Conservation (phyloP, 352 stramenopile species). For the Pythium biforme region DNA sequence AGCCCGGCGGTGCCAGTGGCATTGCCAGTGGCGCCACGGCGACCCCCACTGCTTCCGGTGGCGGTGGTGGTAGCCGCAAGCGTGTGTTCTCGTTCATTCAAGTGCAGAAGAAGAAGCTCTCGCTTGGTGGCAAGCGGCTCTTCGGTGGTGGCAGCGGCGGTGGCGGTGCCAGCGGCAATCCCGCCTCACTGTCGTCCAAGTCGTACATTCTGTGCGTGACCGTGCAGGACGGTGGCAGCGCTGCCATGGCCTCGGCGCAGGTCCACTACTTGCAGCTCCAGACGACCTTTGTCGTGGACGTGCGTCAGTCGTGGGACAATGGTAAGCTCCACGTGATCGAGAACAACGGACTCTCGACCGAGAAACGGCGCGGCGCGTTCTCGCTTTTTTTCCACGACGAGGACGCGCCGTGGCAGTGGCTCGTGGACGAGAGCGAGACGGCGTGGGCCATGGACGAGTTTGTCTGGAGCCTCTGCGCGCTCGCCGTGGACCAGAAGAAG, state of each 20-base stretch:
- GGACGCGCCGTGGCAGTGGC: slow-evolving; percentile 49
- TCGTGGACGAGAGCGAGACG: slow-evolving; percentile 52
- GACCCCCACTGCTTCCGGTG: neutral
- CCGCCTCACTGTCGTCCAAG: slow-evolving; percentile 27
- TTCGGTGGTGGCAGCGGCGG: slow-evolving; percentile 35
- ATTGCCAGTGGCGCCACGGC: neutral
- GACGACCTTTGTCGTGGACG: slow-evolving; percentile 64
- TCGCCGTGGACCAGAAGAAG: slow-evolving; percentile 56
- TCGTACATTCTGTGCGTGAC: slow-evolving; percentile 73
- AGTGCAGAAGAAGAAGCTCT: slow-evolving; percentile 64
- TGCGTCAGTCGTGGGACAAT: slow-evolving; percentile 63
- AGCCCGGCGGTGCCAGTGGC: neutral
- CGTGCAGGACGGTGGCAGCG: slow-evolving; percentile 39
- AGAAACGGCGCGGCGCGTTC: slow-evolving; percentile 57
- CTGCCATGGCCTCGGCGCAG: too few relatives aligned
- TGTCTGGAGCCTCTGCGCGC: slow-evolving; percentile 64
- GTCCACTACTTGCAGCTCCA: slow-evolving; percentile 67
- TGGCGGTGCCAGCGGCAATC: slow-evolving; percentile 21
- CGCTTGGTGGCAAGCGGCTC: slow-evolving; percentile 50
- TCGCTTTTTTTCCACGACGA: slow-evolving; percentile 52
- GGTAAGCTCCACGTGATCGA: slow-evolving; percentile 53
- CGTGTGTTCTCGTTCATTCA: slow-evolving; percentile 61
- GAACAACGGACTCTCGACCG: slow-evolving; percentile 46
- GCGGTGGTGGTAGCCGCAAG: slow-evolving; percentile 26
- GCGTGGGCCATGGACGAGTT: slow-evolving; percentile 69